Percentiles rank a stretch among this genome's conserved stretches.
Conservation (phyloP, 2,329 filamentous ascomycete species). For the Ilyonectria mors-panacis region DNA sequence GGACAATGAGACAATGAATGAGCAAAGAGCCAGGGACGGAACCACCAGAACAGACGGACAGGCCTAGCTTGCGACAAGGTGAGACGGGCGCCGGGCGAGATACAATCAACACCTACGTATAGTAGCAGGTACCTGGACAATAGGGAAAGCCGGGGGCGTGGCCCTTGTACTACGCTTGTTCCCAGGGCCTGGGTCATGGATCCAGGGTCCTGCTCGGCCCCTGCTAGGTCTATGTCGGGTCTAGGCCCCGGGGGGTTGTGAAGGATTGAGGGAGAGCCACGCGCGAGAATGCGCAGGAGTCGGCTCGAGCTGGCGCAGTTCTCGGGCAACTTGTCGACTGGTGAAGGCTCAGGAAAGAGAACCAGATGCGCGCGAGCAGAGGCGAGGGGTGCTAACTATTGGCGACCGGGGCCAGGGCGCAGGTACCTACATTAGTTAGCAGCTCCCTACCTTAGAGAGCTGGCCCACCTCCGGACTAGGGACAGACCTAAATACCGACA, state of each 20-base stretch:
- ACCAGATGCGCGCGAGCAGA: conserved; percentile 1
- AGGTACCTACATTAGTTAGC: conserved; percentile 34
- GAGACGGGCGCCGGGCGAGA: conserved; percentile 21
- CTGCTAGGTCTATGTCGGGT: conserved; percentile 14
- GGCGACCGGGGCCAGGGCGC: conserved; percentile 16
- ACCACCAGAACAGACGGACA: conserved; percentile 21
- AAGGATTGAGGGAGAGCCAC: conserved; percentile 4
- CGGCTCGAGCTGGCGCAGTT: background rate
- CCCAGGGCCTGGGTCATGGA: conserved; percentile 17
- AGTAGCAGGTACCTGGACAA: background rate
- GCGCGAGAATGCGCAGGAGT: conserved; percentile 3
- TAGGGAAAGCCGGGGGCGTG: conserved; percentile 4
- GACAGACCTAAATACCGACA: background rate
- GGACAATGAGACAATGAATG: conserved; percentile 1
- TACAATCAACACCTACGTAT: conserved; percentile 10
- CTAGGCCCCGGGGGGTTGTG: conserved; percentile 8
- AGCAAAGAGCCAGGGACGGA: conserved; percentile 13
- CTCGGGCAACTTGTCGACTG: conserved; percentile 3
- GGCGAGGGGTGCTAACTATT: background rate
- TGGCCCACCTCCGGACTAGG: conserved; percentile 7
- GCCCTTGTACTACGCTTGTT: conserved; percentile 22
- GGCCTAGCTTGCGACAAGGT: conserved; percentile 16
- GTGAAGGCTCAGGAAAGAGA: conserved; percentile 10
- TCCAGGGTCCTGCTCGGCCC: conserved; percentile 10
- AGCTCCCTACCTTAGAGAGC: conserved; percentile 9